Base-by-base conservation (phyloP, 129 eudicot species). In the Arctium lappa region DNA sequence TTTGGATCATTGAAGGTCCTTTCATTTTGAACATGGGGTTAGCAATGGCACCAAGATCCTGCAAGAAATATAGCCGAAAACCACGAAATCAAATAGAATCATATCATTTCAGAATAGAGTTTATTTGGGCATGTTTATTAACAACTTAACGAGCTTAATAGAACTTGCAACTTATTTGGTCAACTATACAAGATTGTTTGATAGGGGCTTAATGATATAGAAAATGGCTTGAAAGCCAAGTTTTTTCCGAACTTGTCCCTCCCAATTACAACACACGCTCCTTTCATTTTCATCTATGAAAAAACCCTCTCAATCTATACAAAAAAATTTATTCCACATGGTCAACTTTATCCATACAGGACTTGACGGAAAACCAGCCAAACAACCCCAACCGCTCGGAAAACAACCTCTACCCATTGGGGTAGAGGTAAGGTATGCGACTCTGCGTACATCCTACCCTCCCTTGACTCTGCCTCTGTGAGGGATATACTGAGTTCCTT, bases 1-100 rank as follows among this genome's bases (percentile, higher is more conserved):
- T 88, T 74, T 87, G 50, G 65, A 93, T 87, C 98, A 96, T 96
- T 48, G 96, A 78, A 10, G 99, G 98, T 27, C 99, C 99, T 88
- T 96, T 96, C 95, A 90, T 76, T 84, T 85, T 96, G 88, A 96
- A 96, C 99, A 96, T 96, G 5, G 98, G 98, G 40, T 96, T 96
- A 27, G 98, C 99, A 70, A 96, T 91, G 3, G 90, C 99, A 72
- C 91, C 99, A 50, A 96, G 94, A 77, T 96, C 99, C 99, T 95
- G 79, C 77, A 44, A 76, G 29, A 74, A 83, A 68, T 53, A 38
- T 63, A 12, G 46, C 31, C 7, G 34, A 56, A 40, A 76, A 30
- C 12, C 29, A 6, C 16, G 27, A 32, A 60, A 29, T 38, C 7
- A 48, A 48, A 48, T 13, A 63, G 70, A 22, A 18, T 63, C 33